Evolutionary conservation across 2,329 filamentous ascomycete species (phyloP), one percentile per base, ranked within the genome.

Genomic region (Onygenales sp.): DNA sequence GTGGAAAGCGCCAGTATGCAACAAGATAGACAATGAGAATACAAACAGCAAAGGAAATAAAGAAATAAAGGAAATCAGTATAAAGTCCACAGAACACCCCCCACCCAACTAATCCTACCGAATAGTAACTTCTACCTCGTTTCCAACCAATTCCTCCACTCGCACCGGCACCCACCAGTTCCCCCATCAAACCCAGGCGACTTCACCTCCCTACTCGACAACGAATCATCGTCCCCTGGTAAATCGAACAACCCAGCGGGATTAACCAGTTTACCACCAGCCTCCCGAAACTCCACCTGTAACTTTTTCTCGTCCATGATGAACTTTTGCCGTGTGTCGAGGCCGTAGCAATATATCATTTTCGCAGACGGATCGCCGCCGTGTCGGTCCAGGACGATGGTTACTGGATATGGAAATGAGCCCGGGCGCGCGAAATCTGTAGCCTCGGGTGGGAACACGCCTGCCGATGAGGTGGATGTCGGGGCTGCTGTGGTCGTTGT

Each of bases 371-470:
- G 66, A 8, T 73, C 66, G 1, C 82, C 81, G 9, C 81, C 81
- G 59, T 84, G 80, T 2, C 82, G 73, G 60, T 85, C 82, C 2
- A 84, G 55, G 0, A 77, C 79, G 42, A 85, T 72, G 0, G 78
- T 83, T 1, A 83, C 72, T 0, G 80, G 78, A 59, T 83, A 84
- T 0, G 82, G 81, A 57, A 85, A 82, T 1, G 78, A 78, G 2
- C 80, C 79, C 1, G 79, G 78, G 1, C 74, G 72, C 11, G 67
- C 68, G 61, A 78, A 77, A 54, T 76, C 66, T 27, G 73, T 75
- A 2, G 75, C 64, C 6, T 69, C 70, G 7, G 64, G 71, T 4
- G 54, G 66, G 4, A 56, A 59, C 27, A 47, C 54, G 32, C 54
- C 63, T 3, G 69, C 69, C 5, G 64, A 70, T 5, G 56, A 66